Evolutionary conservation across 139 green algal genomes (phyloP).

Genomic region (Chlamydomonas sp.): DNA sequence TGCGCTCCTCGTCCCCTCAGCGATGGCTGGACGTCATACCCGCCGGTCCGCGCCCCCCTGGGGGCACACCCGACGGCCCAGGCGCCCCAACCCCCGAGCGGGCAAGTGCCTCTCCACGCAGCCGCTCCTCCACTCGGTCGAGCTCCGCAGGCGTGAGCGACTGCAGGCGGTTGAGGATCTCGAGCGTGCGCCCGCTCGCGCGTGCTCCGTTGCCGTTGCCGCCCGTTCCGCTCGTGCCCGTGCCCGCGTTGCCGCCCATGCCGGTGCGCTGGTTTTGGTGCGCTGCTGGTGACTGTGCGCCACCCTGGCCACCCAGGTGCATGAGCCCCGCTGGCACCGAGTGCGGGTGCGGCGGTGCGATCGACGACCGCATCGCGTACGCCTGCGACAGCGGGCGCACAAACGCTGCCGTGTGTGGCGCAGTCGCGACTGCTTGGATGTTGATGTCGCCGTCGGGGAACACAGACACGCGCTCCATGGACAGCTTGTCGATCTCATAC

Average conservation of each 20-base stretch:
- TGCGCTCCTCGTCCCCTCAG: no score
- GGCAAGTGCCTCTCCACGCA: constrained; percentile 7
- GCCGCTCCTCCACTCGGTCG: constrained; percentile 10
- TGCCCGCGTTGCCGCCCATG: no score
- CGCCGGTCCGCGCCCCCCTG: neutral
- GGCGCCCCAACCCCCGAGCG: neutral
- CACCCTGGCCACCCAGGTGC: no score
- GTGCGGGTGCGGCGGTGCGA: no score
- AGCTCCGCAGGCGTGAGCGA: constrained; percentile 1
- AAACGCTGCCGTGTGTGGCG: constrained; percentile 30
- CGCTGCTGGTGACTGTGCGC: no score
- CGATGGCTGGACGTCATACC: neutral
- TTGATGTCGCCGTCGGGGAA: constrained; percentile 81
- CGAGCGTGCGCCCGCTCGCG: neutral
- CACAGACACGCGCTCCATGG: constrained; percentile 66
- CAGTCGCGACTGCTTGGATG: constrained; percentile 51
- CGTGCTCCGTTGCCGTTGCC: no score
- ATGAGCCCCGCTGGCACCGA: no score
- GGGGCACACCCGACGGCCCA: neutral
- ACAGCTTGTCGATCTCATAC: constrained; percentile 64
- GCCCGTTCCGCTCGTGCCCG: no score
- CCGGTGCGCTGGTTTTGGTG: no score
- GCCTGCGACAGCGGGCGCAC: neutral
- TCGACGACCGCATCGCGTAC: neutral
- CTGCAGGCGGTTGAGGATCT: constrained; percentile 10